Percentiles rank a stretch among this genome's conserved stretches.
Conservation (phyloP, 352 stramenopile species). For the Phytophthora fragariae region DNA sequence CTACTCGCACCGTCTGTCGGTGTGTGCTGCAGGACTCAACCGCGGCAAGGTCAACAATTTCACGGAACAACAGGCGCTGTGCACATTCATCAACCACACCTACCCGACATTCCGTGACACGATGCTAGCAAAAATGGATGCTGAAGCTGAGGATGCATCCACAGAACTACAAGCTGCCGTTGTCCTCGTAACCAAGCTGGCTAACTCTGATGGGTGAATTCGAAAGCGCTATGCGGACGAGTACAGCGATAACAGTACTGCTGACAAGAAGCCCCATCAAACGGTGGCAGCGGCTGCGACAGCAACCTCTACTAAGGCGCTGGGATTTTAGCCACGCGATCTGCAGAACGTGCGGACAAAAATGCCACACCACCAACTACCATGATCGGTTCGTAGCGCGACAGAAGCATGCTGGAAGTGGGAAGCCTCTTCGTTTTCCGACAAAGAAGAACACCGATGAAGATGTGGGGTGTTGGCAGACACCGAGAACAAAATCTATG, state of each 20-base stretch:
- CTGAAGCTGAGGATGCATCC: slow-evolving; percentile 1
- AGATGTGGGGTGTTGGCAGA: slow-evolving; percentile 5
- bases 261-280: background rate
- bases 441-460: slow-evolving; percentile 3
- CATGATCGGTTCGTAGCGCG: slow-evolving; percentile 6
- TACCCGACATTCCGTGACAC: slow-evolving; percentile 2
- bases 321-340: slow-evolving; percentile 6
- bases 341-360: background rate
- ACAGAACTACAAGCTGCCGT: slow-evolving; percentile 3
- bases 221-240: background rate
- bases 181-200: background rate
- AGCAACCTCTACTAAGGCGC: background rate
- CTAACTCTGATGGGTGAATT: slow-evolving; percentile 4
- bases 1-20: too few relatives aligned
- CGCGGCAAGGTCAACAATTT: too few relatives aligned
- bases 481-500: slow-evolving; percentile 13
- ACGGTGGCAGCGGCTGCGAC: background rate
- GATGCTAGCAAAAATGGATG: slow-evolving; percentile 1
- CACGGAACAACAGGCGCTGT: background rate
- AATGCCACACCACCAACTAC: slow-evolving; percentile 10
- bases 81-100: slow-evolving; percentile 17
- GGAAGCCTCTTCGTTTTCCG: background rate
- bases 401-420: background rate
- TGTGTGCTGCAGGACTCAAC: too few relatives aligned
- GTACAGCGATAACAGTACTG: background rate